phyloP scores from a whole-genome alignment of 1,139 yeast species.

The Magnusiomyces ingens region DNA sequence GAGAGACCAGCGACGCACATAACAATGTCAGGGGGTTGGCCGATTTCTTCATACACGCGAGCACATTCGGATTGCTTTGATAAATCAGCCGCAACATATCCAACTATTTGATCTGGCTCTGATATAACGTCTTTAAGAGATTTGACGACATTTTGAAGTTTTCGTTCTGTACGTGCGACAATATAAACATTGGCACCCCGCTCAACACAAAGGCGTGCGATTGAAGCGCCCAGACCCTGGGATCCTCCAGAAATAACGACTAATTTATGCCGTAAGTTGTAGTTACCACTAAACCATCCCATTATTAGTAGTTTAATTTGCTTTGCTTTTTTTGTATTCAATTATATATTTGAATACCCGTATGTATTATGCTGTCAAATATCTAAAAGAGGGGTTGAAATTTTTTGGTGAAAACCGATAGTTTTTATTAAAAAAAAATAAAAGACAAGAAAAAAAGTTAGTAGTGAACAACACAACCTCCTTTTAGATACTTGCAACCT shows the following conservation, averaged over 20 bases:
- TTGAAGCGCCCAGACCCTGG: slow-evolving; percentile 83
- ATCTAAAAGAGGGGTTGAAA: no score
- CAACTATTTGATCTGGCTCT: slow-evolving; percentile 33
- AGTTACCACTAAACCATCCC: slow-evolving; percentile 18
- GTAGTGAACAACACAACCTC: not conserved
- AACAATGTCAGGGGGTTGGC: slow-evolving; percentile 55
- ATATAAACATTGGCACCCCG: slow-evolving; percentile 60
- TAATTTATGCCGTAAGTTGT: slow-evolving; percentile 32
- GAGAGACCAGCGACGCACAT: slow-evolving; percentile 88
- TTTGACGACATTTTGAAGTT: slow-evolving; percentile 44
- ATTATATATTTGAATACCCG: no score
- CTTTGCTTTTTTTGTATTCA: no score
- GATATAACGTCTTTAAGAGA: slow-evolving; percentile 35
- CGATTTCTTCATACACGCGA: slow-evolving; percentile 35
- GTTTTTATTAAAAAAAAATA: not conserved
- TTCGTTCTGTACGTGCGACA: slow-evolving; percentile 66
- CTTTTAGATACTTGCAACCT: not conserved
- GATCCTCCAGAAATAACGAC: slow-evolving; percentile 92
- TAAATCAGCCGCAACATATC: slow-evolving; percentile 59
- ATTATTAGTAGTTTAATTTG: slow-evolving; percentile 5
- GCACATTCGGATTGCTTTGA: slow-evolving; percentile 42
- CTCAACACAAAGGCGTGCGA: slow-evolving; percentile 55
- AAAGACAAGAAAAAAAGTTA: not conserved
- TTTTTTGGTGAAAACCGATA: not conserved
- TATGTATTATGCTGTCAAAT: no score